Evolutionary conservation across 202 grass and related monocot genomes (phyloP).

Genomic region (Musa balbisiana): DNA sequence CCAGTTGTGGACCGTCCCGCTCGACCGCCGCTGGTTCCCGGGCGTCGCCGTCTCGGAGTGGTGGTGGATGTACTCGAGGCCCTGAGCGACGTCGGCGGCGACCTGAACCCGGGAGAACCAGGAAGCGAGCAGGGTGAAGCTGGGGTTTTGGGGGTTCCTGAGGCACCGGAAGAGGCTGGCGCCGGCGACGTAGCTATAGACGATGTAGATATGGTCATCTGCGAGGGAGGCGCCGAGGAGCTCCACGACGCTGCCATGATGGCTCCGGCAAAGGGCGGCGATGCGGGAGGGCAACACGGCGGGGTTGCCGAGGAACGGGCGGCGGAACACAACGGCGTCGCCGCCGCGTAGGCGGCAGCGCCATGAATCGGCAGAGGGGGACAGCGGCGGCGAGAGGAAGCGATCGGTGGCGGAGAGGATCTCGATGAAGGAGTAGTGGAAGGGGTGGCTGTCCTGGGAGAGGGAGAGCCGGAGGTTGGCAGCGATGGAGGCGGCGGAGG

Average conservation of each 20-base stretch:
- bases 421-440: background rate
- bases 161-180: constrained; percentile 52
- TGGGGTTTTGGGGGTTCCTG: constrained; percentile 59
- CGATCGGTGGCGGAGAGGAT: constrained; percentile 1
- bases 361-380: constrained; percentile 8
- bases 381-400: background rate
- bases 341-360: constrained; percentile 38
- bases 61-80: constrained; percentile 76
- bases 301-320: background rate
- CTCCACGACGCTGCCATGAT: constrained; percentile 59
- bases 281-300: constrained; percentile 34
- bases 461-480: background rate
- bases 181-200: constrained; percentile 48
- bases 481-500: background rate
- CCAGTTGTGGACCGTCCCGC: constrained; percentile 53
- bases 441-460: background rate
- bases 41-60: constrained; percentile 29
- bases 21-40: constrained; percentile 25
- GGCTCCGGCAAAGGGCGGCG: constrained; percentile 55
- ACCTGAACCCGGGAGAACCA: constrained; percentile 65
- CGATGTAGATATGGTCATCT: constrained; percentile 51
- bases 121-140: constrained; percentile 54
- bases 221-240: constrained; percentile 71
- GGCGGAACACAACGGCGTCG: constrained; percentile 10
- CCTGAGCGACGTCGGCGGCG: constrained; percentile 57